phyloP scores from a whole-genome alignment of 306 rosid genomes.

The Fragaria iinumae region DNA sequence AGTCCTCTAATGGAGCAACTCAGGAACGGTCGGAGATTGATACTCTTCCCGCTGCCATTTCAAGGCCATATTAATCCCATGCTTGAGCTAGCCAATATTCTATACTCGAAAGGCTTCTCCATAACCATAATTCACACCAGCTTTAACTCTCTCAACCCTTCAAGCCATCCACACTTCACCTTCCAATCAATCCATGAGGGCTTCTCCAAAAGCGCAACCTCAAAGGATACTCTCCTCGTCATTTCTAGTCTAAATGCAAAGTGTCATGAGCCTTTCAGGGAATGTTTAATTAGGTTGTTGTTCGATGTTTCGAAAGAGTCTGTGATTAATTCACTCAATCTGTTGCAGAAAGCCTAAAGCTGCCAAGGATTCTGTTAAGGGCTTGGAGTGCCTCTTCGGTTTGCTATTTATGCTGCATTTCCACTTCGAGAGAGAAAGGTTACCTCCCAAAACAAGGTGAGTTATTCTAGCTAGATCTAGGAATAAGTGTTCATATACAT shows the following conservation, averaged over 20 bases:
- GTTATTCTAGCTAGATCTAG: neutral
- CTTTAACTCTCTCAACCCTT: slow-evolving; percentile 23
- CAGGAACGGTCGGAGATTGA: neutral
- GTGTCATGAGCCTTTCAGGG: slow-evolving; percentile 26
- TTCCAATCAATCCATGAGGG: slow-evolving; percentile 8
- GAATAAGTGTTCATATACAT: too few species aligned
- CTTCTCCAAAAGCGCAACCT: neutral
- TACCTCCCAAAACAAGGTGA: slow-evolving; percentile 47
- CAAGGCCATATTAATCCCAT: slow-evolving; percentile 35
- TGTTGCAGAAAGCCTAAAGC: slow-evolving; percentile 35
- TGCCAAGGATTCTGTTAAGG: slow-evolving; percentile 43
- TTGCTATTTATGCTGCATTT: slow-evolving; percentile 28
- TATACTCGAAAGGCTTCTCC: slow-evolving; percentile 26
- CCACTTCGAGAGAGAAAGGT: slow-evolving; percentile 40
- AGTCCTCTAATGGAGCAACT: slow-evolving; percentile 9
- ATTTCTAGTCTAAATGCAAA: slow-evolving; percentile 11
- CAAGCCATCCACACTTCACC: slow-evolving; percentile 12
- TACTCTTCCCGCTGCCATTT: slow-evolving; percentile 19
- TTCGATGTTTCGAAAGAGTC: neutral
- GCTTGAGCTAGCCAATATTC: slow-evolving; percentile 30
- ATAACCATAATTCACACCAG: slow-evolving; percentile 23
- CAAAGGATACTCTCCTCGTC: neutral
- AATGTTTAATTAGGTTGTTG: slow-evolving; percentile 30
- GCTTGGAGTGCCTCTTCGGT: slow-evolving; percentile 31
- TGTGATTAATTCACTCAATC: slow-evolving; percentile 39